Conservation (phyloP, 805 yeast genomes). For the Zygosaccharomyces pseudorouxii region DNA sequence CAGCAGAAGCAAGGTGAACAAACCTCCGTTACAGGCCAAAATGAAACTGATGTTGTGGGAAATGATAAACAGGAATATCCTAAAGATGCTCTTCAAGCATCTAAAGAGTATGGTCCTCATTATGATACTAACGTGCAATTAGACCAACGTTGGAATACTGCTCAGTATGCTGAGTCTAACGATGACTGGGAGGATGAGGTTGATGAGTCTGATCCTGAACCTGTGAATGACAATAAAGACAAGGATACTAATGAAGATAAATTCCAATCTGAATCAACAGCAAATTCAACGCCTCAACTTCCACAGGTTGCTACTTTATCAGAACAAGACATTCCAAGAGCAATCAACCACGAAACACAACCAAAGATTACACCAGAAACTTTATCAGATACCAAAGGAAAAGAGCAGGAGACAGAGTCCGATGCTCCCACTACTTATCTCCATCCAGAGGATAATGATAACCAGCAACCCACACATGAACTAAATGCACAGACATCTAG, state of each 20-base stretch:
- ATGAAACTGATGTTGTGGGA: background rate
- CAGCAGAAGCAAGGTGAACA: constrained; percentile 1
- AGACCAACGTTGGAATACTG: background rate
- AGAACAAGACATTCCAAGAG: constrained; percentile 1
- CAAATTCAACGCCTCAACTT: constrained; percentile 1
- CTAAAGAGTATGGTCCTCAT: background rate
- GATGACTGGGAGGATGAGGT: constrained; percentile 13
- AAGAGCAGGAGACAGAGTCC: background rate
- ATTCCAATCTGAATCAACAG: background rate
- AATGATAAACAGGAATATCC: background rate
- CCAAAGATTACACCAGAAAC: background rate
- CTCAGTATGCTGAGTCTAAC: background rate
- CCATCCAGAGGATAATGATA: background rate
- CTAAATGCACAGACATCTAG: no score
- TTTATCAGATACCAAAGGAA: background rate
- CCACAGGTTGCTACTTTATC: background rate
- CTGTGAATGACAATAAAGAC: background rate
- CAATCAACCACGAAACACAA: background rate
- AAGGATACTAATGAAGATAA: background rate
- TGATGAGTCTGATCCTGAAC: background rate
- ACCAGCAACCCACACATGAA: background rate
- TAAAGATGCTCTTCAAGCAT: background rate
- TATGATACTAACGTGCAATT: background rate
- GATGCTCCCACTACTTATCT: background rate
- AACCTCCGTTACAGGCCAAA: background rate